Conservation (phyloP, 352 stramenopile species). For the Phytophthora foliorum region DNA sequence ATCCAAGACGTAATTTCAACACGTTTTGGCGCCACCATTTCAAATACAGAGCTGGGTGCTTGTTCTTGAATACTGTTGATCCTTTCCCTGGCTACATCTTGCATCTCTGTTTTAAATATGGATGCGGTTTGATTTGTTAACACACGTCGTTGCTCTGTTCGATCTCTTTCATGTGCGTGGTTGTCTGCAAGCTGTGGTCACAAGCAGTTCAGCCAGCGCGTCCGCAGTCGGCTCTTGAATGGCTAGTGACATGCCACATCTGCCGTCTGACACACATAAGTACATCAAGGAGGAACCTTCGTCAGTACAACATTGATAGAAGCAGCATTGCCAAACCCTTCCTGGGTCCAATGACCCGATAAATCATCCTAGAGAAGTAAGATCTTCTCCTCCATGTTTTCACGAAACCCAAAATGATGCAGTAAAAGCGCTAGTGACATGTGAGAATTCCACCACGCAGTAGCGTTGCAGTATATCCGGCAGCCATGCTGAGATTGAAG, state of each 20-base stretch:
- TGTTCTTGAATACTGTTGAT: not conserved
- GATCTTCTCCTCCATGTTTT: not conserved
- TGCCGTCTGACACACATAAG: slow-evolving; percentile 10
- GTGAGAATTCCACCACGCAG: slow-evolving; percentile 1
- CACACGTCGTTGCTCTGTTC: not conserved
- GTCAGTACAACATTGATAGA: slow-evolving; percentile 8
- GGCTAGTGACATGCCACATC: slow-evolving; percentile 11
- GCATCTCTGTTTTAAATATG: not conserved
- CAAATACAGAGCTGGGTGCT: not conserved
- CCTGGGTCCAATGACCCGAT: slow-evolving; percentile 1
- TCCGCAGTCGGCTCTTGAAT: not conserved
- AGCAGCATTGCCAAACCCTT: not conserved
- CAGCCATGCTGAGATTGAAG: not conserved
- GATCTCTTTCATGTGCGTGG: not conserved
- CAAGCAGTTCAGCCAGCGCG: not conserved
- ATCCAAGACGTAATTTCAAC: slow-evolving; percentile 1
- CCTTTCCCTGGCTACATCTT: not conserved
- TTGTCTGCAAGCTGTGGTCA: not conserved
- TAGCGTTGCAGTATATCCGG: not conserved
- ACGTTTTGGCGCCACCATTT: slow-evolving; percentile 5
- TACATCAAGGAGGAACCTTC: slow-evolving; percentile 7
- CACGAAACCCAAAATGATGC: slow-evolving; percentile 1
- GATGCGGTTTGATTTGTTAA: not conserved
- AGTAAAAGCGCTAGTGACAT: not conserved
- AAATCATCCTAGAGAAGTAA: slow-evolving; percentile 11